Conservation (phyloP, 108 stramenopile genomes). For the Skeletonema grethae region DNA sequence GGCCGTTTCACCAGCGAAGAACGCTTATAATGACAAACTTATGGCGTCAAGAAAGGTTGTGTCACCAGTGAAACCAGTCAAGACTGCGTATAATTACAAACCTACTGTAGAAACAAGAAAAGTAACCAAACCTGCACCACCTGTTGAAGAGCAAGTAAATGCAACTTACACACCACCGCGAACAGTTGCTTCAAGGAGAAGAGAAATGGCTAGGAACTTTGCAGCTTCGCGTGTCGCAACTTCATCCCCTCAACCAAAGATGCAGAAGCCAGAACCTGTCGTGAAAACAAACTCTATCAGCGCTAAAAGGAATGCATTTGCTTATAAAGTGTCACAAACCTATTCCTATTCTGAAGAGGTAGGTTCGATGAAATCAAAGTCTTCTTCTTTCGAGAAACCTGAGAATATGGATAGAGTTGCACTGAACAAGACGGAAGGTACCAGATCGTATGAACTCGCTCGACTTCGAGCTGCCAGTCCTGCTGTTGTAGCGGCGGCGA, state of each 20-base stretch:
- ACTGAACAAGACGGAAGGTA: not conserved
- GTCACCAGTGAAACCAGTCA: not conserved
- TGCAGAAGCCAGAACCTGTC: not conserved
- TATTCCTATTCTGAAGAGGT: not conserved
- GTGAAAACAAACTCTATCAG: not conserved
- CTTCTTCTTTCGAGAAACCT: not conserved
- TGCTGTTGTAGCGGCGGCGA: not conserved
- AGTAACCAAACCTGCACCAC: not conserved
- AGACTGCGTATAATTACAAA: not conserved
- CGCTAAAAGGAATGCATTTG: not conserved
- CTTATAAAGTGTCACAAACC: not conserved
- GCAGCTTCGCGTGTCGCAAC: slow-evolving; percentile 2
- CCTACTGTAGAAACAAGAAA: not conserved
- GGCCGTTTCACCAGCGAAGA: not conserved
- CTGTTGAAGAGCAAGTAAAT: not conserved
- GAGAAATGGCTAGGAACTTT: not conserved
- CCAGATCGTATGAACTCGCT: not conserved
- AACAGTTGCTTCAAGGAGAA: not conserved
- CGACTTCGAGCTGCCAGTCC: slow-evolving; percentile 1
- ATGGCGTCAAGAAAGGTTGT: not conserved
- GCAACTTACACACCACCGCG: not conserved
- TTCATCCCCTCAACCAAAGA: not conserved
- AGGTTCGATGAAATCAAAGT: not conserved
- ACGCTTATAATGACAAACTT: not conserved
- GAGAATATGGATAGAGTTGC: not conserved